A percentile compares a stretch with the other conserved stretches of the same genome.
Evolutionary conservation across 768 basidiomycete genomes (phyloP).

Genomic region (Calocera cornea): DNA sequence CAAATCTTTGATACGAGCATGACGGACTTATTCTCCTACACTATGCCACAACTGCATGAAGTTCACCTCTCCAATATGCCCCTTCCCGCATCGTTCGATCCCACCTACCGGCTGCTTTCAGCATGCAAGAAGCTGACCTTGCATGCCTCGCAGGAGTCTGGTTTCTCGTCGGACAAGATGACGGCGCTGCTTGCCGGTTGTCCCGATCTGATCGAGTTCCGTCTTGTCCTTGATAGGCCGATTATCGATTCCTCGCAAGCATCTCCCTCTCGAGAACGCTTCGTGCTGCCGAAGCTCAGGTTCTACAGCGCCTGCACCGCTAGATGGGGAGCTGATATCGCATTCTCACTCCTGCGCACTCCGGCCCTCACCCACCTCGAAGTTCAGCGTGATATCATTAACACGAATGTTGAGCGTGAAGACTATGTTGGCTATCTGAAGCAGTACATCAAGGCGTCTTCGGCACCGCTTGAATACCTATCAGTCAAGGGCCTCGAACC

Average conservation of each 20-base stretch:
- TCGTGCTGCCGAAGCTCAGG: not conserved
- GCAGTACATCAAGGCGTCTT: not conserved
- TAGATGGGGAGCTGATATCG: not conserved
- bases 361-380: not conserved
- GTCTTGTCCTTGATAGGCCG: not conserved
- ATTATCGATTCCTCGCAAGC: not conserved
- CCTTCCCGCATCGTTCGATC: not conserved
- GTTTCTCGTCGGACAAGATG: not conserved
- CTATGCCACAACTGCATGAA: not conserved
- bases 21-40: not conserved
- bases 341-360: not conserved
- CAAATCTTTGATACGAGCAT: constrained; percentile 1
- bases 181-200: not conserved
- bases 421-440: not conserved
- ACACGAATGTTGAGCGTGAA: not conserved
- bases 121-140: not conserved
- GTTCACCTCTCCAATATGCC: not conserved
- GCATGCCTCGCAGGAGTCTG: not conserved
- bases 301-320: not conserved
- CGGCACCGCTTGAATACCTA: not conserved
- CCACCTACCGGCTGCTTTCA: not conserved
- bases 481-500: not conserved
- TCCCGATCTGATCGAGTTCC: constrained; percentile 1
- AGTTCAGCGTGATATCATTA: not conserved
- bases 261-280: not conserved